phyloP scores from a whole-genome alignment of 1,284 basidiomycete species.

The Moesziomyces sp. region DNA sequence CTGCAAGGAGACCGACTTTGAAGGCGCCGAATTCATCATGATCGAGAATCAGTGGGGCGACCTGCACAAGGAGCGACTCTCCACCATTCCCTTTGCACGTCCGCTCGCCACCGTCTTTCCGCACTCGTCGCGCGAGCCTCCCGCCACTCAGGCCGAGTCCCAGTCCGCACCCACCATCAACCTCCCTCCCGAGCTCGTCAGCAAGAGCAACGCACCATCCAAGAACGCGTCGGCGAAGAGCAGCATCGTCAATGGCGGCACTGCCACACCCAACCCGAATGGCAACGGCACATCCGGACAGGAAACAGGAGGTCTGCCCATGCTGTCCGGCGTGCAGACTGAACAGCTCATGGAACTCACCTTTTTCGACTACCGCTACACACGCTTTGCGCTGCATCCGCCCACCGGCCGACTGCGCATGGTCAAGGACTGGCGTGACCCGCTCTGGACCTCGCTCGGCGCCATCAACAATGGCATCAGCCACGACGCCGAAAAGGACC shows the following conservation, averaged over 20 bases:
- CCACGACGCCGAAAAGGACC: slow-evolving; percentile 59
- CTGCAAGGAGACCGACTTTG: slow-evolving; percentile 85
- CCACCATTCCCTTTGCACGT: slow-evolving; percentile 62
- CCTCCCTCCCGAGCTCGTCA: slow-evolving; percentile 33
- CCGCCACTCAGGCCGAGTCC: slow-evolving; percentile 60
- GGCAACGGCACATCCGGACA: slow-evolving; percentile 5
- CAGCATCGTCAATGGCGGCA: slow-evolving; percentile 47
- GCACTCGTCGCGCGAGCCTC: slow-evolving; percentile 61
- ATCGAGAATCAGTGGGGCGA: slow-evolving; percentile 75
- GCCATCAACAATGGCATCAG: slow-evolving; percentile 54
- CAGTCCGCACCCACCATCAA: slow-evolving; percentile 43
- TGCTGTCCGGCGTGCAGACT: slow-evolving; percentile 58
- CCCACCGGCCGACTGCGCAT: slow-evolving; percentile 83
- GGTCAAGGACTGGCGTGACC: slow-evolving; percentile 91
- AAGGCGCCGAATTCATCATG: slow-evolving; percentile 78
- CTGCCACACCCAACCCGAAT: slow-evolving; percentile 10
- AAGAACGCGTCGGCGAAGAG: slow-evolving; percentile 44
- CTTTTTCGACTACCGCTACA: slow-evolving; percentile 78
- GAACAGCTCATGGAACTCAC: slow-evolving; percentile 66
- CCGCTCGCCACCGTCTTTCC: slow-evolving; percentile 64
- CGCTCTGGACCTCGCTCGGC: slow-evolving; percentile 76
- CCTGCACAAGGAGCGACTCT: slow-evolving; percentile 50
- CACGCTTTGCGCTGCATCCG: slow-evolving; percentile 87
- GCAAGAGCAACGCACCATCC: slow-evolving; percentile 38
- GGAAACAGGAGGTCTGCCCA: slow-evolving; percentile 16